Evolutionary conservation across 495 filamentous ascomycete species (phyloP).

Genomic region (Aspergillus diversus): DNA sequence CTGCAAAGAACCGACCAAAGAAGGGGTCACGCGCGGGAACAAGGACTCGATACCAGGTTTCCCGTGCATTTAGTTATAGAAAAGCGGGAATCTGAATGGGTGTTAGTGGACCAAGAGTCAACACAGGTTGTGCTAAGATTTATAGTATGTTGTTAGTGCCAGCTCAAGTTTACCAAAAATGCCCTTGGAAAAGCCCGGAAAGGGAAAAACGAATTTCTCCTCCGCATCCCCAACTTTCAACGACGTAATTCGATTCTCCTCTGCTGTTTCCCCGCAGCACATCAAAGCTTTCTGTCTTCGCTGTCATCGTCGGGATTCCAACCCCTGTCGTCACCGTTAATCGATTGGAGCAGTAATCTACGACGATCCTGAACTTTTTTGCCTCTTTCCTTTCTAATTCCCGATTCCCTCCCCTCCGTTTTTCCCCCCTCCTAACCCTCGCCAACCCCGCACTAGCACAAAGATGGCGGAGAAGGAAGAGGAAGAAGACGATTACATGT

Average conservation of each 20-base stretch:
- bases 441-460: neutral
- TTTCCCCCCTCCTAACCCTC: neutral
- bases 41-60: neutral
- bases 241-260: neutral
- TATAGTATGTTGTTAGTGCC: neutral
- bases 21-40: neutral
- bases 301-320: neutral
- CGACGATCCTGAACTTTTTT: neutral
- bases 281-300: neutral
- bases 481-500: slow-evolving; percentile 69
- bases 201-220: slow-evolving; percentile 16
- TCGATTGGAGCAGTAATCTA: neutral
- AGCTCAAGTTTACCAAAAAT: neutral
- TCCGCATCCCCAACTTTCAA: slow-evolving; percentile 6
- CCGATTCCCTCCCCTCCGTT: neutral
- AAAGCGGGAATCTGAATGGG: too few species aligned
- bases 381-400: neutral
- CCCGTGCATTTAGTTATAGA: neutral
- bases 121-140: neutral
- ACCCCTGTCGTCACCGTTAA: neutral
- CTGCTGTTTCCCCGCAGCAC: slow-evolving; percentile 2
- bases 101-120: neutral
- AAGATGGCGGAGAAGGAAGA: slow-evolving; percentile 20
- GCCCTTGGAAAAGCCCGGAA: neutral
- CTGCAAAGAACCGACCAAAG: neutral